These are phyloP conservation scores for Colletotrichum noveboracense DNA, from an alignment of 2,329 filamentous ascomycete species.

Conservation along the genomic window DNA sequence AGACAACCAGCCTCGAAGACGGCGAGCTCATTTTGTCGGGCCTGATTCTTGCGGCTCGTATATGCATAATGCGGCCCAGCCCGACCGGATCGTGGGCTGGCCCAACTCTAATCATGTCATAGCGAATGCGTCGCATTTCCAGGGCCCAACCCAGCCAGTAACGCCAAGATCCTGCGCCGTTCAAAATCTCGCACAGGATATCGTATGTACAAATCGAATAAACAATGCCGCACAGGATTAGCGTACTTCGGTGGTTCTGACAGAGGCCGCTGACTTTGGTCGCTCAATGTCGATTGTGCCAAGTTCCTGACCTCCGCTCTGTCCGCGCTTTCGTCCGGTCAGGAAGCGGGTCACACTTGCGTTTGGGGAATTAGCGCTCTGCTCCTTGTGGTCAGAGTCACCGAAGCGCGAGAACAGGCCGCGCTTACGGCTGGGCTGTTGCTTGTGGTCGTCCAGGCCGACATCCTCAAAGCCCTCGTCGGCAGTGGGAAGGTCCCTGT, in stretches of 20 bases:
- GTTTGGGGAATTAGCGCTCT: conserved; percentile 34
- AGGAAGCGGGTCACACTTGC: conserved; percentile 63
- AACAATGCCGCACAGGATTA: neutral
- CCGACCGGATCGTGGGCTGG: neutral
- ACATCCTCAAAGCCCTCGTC: conserved; percentile 91
- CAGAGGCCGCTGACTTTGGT: conserved; percentile 31
- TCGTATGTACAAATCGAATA: neutral
- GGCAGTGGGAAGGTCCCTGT: conserved; percentile 66
- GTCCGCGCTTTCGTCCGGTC: conserved; percentile 74
- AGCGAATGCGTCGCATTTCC: conserved; percentile 9
- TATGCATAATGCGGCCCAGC: conserved; percentile 12
- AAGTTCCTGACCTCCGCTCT: conserved; percentile 75
- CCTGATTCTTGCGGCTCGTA: neutral
- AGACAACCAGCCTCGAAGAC: neutral
- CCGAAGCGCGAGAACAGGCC: conserved; percentile 84
- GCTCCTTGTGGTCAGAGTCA: conserved; percentile 52
- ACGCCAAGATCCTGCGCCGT: conserved; percentile 11
- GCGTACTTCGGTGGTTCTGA: conserved; percentile 26
- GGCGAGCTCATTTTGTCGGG: neutral
- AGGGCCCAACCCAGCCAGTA: neutral
- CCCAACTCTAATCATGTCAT: conserved; percentile 13
- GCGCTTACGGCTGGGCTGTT: conserved; percentile 53
- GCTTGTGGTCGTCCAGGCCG: conserved; percentile 77
- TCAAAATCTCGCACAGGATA: neutral
- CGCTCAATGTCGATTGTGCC: conserved; percentile 69